Evolutionary conservation across 108 stramenopile species (phyloP).

Genomic region (Skeletonema menzelii): DNA sequence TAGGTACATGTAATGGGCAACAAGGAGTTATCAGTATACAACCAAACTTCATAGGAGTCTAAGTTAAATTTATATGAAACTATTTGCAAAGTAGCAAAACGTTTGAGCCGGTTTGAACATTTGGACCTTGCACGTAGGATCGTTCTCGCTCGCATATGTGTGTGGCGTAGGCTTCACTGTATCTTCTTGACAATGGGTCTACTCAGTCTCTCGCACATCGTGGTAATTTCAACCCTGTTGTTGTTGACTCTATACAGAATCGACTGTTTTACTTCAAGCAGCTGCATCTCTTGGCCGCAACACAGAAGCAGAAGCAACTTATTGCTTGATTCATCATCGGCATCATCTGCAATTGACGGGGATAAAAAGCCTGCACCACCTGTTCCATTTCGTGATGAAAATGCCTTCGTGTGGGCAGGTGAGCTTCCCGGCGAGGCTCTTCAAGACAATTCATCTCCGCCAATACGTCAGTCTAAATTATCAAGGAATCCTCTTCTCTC

Average conservation of each 20-base stretch:
- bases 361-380: conserved; percentile 10
- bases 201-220: too few species aligned
- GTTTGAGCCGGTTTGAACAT: too few species aligned
- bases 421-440: background rate
- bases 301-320: background rate
- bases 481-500: conserved; percentile 68
- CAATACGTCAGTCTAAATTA: conserved; percentile 60
- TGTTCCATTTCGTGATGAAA: conserved; percentile 35
- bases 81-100: too few species aligned
- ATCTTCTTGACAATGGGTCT: too few species aligned
- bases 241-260: background rate
- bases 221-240: too few species aligned
- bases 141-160: too few species aligned
- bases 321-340: background rate
- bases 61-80: too few species aligned
- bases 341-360: background rate
- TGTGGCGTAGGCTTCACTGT: too few species aligned
- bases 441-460: background rate
- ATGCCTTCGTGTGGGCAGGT: conserved; percentile 31
- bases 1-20: too few species aligned
- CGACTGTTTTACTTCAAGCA: background rate
- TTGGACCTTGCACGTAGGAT: too few species aligned
- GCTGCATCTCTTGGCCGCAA: background rate
- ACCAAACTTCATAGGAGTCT: too few species aligned
- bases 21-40: too few species aligned